Evolutionary conservation across 1,284 basidiomycete genomes (phyloP).

Genomic region (Papiliotrema flavescens): DNA sequence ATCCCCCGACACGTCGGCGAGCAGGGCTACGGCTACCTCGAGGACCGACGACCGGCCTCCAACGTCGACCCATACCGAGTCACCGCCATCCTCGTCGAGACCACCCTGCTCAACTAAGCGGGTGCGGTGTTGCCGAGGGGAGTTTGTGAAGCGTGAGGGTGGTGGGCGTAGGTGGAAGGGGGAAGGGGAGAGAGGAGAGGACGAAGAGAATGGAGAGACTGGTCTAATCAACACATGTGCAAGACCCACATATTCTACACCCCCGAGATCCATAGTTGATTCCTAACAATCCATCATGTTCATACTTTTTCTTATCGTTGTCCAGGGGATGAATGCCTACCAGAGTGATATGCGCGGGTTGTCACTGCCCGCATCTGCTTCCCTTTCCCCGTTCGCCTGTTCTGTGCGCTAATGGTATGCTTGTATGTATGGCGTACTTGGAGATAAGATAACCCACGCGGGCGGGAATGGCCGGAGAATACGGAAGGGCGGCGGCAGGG

Average conservation of each 20-base stretch:
- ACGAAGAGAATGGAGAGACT: not conserved
- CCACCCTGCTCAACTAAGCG: conserved; percentile 59
- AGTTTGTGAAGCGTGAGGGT: not conserved
- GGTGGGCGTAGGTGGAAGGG: not conserved
- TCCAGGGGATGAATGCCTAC: not conserved
- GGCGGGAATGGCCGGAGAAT: not conserved
- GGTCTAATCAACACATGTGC: too few species aligned
- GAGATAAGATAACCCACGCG: not conserved
- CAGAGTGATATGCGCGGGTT: too few species aligned
- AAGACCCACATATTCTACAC: too few species aligned
- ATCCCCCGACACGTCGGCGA: conserved; percentile 88
- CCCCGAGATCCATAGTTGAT: too few species aligned
- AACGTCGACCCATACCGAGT: conserved; percentile 74
- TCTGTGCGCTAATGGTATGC: not conserved
- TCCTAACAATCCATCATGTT: not conserved
- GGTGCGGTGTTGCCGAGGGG: not conserved
- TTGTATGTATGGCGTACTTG: not conserved
- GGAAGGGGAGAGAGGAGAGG: not conserved
- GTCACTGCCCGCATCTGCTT: too few species aligned
- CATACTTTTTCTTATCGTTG: not conserved
- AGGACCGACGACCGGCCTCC: conserved; percentile 93
- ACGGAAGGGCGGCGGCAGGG: not conserved
- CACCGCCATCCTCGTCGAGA: conserved; percentile 84
- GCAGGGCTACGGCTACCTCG: conserved; percentile 92
- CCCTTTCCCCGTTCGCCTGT: too few species aligned